Percentiles rank a stretch among this genome's conserved stretches.
phyloP scores from a whole-genome alignment of 169 alveolate genomes.

The Eimeria praecox region DNA sequence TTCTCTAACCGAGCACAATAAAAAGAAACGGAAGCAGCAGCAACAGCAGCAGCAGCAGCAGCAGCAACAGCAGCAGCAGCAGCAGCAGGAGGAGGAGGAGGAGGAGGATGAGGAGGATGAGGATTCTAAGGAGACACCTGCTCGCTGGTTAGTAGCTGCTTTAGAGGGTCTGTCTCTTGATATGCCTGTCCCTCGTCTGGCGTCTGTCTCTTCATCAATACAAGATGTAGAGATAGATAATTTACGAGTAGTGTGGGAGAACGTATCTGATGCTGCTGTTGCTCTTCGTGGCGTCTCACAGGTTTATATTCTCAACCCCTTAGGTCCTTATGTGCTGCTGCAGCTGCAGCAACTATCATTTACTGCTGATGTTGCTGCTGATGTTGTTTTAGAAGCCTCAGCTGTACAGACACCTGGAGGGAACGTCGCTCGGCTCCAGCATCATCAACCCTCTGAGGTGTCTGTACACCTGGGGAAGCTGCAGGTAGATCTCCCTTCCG shows the following conservation, averaged over 20 bases:
- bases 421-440: background rate
- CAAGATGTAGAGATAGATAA: background rate
- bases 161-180: conserved; percentile 3
- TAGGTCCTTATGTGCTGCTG: conserved; percentile 1
- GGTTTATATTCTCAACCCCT: background rate
- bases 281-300: background rate
- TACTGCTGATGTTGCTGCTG: conserved; percentile 9
- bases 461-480: background rate
- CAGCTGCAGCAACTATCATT: background rate
- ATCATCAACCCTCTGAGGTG: background rate
- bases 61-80: no score
- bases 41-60: no score
- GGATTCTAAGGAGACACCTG: background rate
- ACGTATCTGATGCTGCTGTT: background rate
- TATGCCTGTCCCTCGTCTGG: background rate
- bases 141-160: background rate
- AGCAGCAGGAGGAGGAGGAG: no score
- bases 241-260: no score
- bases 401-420: conserved; percentile 14
- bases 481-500: background rate
- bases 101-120: background rate
- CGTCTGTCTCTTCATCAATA: background rate
- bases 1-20: no score
- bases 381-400: background rate
- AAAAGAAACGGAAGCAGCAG: no score